Base-by-base conservation (phyloP, 495 filamentous ascomycete species). In the Penicillium simplicissimum region DNA sequence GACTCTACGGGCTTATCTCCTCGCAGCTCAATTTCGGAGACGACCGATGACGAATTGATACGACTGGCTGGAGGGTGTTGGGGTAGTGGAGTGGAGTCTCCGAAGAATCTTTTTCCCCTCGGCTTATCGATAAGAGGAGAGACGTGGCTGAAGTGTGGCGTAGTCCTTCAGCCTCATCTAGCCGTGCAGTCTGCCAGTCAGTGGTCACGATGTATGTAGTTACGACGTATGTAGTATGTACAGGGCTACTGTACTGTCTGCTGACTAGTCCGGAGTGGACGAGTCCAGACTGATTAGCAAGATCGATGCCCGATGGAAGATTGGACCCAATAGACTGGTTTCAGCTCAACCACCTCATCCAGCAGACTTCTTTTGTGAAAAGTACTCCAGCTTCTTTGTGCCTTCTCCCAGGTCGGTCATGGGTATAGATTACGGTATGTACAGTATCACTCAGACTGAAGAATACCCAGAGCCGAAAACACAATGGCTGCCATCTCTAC, bases 61-160 rank as follows among this genome's bases (percentile, higher is more conserved):
- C 21, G 45, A 31, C 28, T 31, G 28, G 28, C 28, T 31, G 28
- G 28, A 31, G 28, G 6, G 4, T 25, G 23, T 31, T 31, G 28
- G 45, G 14, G 51, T 13, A 17, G 15, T 31, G n/a, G 9, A 59
- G 65, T 69, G 60, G 66, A 55, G 35, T 31, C 45, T 31, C 7
- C 25, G 67, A 53, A 62, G 59, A 63, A 55, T 34, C 53, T n/a
- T 60, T 67, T 40, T 33, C 55, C 56, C 56, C 54, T 49, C 43
- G n/a, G 43, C 61, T 71, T 69, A 67, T 70, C 64, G 69, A 72
- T 70, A 68, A 68, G 66, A 25, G 28, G 4, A 31, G 28, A 31
- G 31, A 9, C 49, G 59, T 64, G 64, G 62, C 65, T 17, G 51
- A 35, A 3, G 15, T 37, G 51, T 34, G 34, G 34, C 51, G n/a